These are phyloP conservation scores for Chondrostereum purpureum DNA, from an alignment of 1,284 basidiomycete species.

Conservation along the genomic window DNA sequence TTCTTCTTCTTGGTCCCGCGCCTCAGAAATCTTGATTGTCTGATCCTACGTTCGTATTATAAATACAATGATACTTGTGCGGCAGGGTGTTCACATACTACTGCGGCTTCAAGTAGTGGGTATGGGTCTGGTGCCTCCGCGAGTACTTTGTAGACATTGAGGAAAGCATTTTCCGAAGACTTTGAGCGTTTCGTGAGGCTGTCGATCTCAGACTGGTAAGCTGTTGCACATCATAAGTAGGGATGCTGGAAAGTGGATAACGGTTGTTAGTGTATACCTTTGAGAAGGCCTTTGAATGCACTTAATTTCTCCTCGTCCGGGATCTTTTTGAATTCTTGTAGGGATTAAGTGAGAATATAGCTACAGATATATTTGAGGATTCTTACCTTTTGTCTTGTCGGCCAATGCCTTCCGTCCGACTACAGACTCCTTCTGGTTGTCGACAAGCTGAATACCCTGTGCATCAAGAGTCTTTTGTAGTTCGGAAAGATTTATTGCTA, in stretches of 20 bases:
- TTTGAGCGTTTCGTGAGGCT: conserved; percentile 89
- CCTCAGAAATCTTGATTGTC: conserved; percentile 81
- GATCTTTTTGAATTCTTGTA: conserved; percentile 89
- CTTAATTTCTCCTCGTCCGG: conserved; percentile 80
- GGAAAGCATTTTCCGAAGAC: conserved; percentile 86
- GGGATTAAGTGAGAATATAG: conserved; percentile 4
- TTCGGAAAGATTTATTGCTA: conserved; percentile 84
- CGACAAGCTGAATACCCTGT: conserved; percentile 91
- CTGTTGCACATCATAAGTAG: conserved; percentile 33
- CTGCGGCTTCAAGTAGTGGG: conserved; percentile 88
- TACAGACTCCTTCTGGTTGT: conserved; percentile 94
- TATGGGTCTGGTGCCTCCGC: conserved; percentile 96
- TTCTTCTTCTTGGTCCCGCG: conserved; percentile 68
- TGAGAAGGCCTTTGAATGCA: conserved; percentile 83
- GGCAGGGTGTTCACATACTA: no score
- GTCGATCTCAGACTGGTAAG: conserved; percentile 97
- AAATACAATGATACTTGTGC: conserved; percentile 8
- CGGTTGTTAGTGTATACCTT: conserved; percentile 42
- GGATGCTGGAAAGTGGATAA: not conserved
- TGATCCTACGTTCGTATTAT: no score
- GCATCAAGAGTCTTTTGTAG: conserved; percentile 89
- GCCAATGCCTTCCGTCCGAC: conserved; percentile 89
- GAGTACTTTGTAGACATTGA: conserved; percentile 89
- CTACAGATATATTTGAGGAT: not conserved
- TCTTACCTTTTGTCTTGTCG: conserved; percentile 85